Base-by-base conservation (phyloP, 441 rosid species). In the Jatropha multifida region DNA sequence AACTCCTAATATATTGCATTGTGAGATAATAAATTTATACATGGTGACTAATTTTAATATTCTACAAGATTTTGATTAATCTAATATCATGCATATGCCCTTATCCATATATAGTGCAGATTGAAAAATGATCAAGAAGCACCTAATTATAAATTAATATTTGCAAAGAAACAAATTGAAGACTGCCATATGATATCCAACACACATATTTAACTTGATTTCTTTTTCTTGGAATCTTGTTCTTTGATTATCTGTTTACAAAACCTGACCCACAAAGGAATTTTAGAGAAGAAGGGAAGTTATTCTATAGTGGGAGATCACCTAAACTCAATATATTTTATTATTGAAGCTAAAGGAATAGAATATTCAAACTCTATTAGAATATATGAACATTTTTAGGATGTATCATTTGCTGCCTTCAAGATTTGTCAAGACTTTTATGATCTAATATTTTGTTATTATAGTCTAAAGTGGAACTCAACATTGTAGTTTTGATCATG, bases 331-430 rank as follows among this genome's bases (percentile, higher is more conserved):
- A 44, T 59, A 64, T 65, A 26, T 41, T 65, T 76, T 73, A 51
- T 73, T 65, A 56, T 15, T 46, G 5, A 67, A 71, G 74, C n/a
- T 6, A 71, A 58, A 42, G 15, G 0, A 23, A 73, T 77, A 79
- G 69, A 83, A 78, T 78, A 80, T 77, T 62, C 72, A 71, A 68
- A 55, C n/a, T 66, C 70, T 49, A 63, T 51, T 71, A 79, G 59
- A 66, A 70, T 55, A 18, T 63, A 51, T 32, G 58, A 71, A 76
- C 77, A 71, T 65, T 74, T 13, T 76, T 83, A 83, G 84, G 81
- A 64, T 82, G 68, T 84, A 81, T 32, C 32, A 83, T 85, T 76
- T 83, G 85, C 82, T 81, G 65, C 85, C 83, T 71, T 82, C 71
- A 37, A 76, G 86, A 80, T 83, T 74, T 80, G 85, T 67, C 77